Evolutionary conservation across 768 basidiomycete species (phyloP).

Genomic region (Inosperma sp.): DNA sequence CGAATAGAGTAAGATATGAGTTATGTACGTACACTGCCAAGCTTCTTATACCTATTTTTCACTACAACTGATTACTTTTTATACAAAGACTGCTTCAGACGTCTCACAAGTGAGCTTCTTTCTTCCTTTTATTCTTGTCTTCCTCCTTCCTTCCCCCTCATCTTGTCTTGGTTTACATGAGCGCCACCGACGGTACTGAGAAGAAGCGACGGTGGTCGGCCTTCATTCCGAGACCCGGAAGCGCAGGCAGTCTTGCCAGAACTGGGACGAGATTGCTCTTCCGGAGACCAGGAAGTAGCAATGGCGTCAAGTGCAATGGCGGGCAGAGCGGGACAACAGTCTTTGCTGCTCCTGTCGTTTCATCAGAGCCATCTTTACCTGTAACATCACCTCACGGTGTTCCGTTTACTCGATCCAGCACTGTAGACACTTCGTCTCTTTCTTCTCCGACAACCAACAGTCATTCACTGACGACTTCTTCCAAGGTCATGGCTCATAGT

Average conservation of each 20-base stretch:
- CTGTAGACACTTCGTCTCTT: slow-evolving; percentile 20
- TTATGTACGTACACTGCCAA: slow-evolving; percentile 28
- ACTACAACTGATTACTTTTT: slow-evolving; percentile 16
- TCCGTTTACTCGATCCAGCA: slow-evolving; percentile 15
- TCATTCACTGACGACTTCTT: slow-evolving; percentile 30
- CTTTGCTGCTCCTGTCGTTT: not conserved
- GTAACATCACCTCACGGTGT: slow-evolving; percentile 10
- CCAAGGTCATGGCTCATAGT: slow-evolving; percentile 39
- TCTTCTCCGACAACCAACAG: slow-evolving; percentile 30
- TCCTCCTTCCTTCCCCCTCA: slow-evolving; percentile 8
- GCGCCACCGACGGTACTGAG: slow-evolving; percentile 20
- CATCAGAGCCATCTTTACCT: not conserved
- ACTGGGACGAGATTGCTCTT: slow-evolving; percentile 8
- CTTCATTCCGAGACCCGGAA: slow-evolving; percentile 33
- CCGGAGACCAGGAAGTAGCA: slow-evolving; percentile 11
- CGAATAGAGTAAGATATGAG: slow-evolving; percentile 7
- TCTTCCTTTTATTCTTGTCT: slow-evolving; percentile 11
- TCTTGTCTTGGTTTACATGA: too few relatives aligned
- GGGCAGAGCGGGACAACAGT: not conserved
- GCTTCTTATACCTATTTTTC: slow-evolving; percentile 8
- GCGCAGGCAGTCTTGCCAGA: slow-evolving; percentile 22
- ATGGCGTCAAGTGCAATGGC: not conserved
- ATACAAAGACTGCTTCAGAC: not conserved
- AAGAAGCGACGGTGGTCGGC: slow-evolving; percentile 36
- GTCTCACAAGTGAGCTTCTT: slow-evolving; percentile 13